A percentile compares a stretch with the other conserved stretches of the same genome.
Conservation (phyloP, 345 rosid genomes). For the Geranium rotundifolium region DNA sequence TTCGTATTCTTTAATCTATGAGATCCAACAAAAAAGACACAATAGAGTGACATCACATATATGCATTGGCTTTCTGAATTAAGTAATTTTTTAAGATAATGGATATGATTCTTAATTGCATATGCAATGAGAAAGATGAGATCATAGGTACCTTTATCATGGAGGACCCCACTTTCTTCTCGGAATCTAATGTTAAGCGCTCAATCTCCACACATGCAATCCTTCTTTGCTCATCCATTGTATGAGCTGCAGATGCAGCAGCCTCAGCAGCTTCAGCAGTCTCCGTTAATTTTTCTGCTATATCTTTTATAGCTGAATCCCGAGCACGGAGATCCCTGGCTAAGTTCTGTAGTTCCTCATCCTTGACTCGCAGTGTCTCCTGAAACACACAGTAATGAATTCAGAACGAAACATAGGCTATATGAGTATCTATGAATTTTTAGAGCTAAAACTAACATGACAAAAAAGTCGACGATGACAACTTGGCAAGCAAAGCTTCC, state of each 20-base stretch:
- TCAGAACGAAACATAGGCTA: no score
- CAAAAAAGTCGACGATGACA: no score
- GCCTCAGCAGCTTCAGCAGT: constrained; percentile 96
- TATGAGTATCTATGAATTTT: constrained; percentile 3
- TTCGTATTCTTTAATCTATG: constrained; percentile 59
- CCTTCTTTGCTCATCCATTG: constrained; percentile 78
- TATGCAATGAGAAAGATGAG: constrained; percentile 3
- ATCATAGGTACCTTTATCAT: constrained; percentile 42
- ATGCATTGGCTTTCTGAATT: not conserved
- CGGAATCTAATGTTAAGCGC: constrained; percentile 44
- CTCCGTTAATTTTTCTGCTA: constrained; percentile 77
- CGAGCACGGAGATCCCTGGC: constrained; percentile 81
- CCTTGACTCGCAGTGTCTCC: constrained; percentile 73
- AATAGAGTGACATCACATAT: not conserved
- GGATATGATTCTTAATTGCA: no score
- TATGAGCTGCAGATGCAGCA: constrained; percentile 83
- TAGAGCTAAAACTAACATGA: constrained; percentile 29
- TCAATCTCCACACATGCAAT: constrained; percentile 65
- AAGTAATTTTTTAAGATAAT: no score
- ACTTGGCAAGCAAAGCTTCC: no score
- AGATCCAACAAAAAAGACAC: not conserved
- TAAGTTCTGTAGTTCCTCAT: constrained; percentile 82
- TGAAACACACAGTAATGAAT: no score
- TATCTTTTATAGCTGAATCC: constrained; percentile 70
- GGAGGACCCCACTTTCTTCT: constrained; percentile 46